phyloP scores from a whole-genome alignment of 2,329 filamentous ascomycete species.

The Amauroascus verrucosus region DNA sequence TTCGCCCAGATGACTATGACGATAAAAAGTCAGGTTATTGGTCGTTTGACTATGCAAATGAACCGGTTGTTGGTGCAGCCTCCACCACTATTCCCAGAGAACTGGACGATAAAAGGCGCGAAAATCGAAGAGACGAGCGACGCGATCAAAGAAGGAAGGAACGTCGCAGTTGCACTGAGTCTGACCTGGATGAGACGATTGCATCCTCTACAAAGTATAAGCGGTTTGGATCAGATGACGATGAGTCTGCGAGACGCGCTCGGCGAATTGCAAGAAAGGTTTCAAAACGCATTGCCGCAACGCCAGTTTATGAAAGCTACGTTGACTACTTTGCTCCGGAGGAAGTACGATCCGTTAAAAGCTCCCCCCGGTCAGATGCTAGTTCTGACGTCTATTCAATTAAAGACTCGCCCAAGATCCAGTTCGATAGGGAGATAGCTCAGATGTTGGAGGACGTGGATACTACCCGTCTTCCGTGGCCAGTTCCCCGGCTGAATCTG shows the following conservation, averaged over 20 bases:
- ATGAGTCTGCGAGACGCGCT: not conserved
- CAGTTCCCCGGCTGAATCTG: slow-evolving; percentile 46
- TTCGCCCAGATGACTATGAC: not conserved
- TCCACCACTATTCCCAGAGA: slow-evolving; percentile 20
- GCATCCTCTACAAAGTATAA: not conserved
- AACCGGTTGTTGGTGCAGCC: slow-evolving; percentile 37
- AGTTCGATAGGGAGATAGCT: slow-evolving; percentile 17
- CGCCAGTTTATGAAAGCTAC: slow-evolving; percentile 35
- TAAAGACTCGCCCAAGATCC: slow-evolving; percentile 24
- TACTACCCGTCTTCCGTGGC: slow-evolving; percentile 29
- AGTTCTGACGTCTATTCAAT: slow-evolving; percentile 13
- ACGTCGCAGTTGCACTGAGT: not conserved
- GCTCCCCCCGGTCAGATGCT: slow-evolving; percentile 14
- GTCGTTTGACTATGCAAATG: slow-evolving; percentile 32
- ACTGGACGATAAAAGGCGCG: slow-evolving; percentile 23
- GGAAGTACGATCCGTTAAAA: slow-evolving; percentile 33
- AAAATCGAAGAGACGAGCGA: slow-evolving; percentile 28
- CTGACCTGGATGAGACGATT: not conserved
- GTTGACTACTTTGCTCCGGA: slow-evolving; percentile 35
- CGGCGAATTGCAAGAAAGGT: slow-evolving; percentile 23
- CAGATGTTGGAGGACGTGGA: slow-evolving; percentile 9
- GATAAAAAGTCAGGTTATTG: not conserved
- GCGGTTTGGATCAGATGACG: not conserved
- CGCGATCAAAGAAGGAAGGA: not conserved
- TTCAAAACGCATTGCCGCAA: slow-evolving; percentile 23